Conservation (phyloP, 192 early-diverging fungal species). For the Mortierella claussenii region DNA sequence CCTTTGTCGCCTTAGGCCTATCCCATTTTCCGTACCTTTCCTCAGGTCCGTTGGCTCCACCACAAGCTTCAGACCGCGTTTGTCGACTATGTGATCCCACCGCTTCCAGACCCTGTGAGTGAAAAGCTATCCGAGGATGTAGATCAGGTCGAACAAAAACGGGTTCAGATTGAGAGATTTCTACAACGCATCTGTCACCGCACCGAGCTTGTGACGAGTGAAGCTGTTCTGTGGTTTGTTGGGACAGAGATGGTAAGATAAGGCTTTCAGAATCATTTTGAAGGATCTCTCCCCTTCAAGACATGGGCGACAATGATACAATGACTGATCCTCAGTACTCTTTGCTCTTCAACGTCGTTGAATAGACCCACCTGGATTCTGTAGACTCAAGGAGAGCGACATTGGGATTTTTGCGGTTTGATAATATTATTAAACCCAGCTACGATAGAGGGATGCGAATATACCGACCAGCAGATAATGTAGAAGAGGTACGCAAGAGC, state of each 20-base stretch:
- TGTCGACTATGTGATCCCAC: conserved; percentile 55
- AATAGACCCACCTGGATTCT: conserved; percentile 58
- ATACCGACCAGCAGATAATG: conserved; percentile 58
- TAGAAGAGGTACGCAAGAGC: conserved; percentile 54
- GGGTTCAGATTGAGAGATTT: conserved; percentile 58
- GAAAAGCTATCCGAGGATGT: conserved; percentile 59
- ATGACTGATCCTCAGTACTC: too few species aligned
- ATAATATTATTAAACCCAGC: conserved; percentile 56
- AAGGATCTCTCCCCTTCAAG: too few species aligned
- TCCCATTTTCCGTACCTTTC: conserved; percentile 61
- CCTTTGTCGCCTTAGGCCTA: too few species aligned
- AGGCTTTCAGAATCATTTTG: too few species aligned
- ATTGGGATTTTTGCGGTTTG: conserved; percentile 59
- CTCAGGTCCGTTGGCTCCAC: conserved; percentile 62
- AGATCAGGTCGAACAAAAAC: conserved; percentile 65
- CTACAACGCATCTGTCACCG: conserved; percentile 55
- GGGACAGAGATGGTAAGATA: conserved; percentile 63
- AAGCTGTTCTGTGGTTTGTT: conserved; percentile 59
- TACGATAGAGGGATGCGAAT: conserved; percentile 56
- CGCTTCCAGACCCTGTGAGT: conserved; percentile 57
- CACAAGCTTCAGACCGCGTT: conserved; percentile 43
- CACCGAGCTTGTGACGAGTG: conserved; percentile 45
- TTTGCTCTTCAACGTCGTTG: too few species aligned
- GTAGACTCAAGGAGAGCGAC: conserved; percentile 52
- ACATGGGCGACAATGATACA: too few species aligned